Conservation (phyloP, 1,284 basidiomycete species). For the Moniliophthora roreri region DNA sequence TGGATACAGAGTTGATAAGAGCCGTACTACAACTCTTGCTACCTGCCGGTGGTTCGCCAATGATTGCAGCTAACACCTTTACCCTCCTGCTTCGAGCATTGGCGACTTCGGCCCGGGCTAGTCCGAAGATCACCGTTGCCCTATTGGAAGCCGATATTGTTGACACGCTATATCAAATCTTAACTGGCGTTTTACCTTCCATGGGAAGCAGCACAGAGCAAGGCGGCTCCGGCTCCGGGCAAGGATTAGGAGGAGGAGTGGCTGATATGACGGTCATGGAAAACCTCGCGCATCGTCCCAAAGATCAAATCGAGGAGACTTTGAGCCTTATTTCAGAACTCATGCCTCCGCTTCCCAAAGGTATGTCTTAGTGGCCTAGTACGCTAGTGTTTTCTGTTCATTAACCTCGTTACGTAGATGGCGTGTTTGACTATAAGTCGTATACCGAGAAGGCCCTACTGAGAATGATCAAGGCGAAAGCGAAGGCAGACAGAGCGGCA, state of each 20-base stretch:
- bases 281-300: conserved; percentile 93
- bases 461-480: conserved; percentile 72
- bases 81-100: conserved; percentile 86
- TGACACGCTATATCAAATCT: conserved; percentile 88
- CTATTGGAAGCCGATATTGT: conserved; percentile 90
- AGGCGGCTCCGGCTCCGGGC: conserved; percentile 59
- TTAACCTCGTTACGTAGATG: conserved; percentile 53
- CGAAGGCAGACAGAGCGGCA: conserved; percentile 72
- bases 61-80: conserved; percentile 84
- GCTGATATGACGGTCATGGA: conserved; percentile 98
- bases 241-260: conserved; percentile 80
- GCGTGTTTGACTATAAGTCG: conserved; percentile 88
- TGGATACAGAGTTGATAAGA: conserved; percentile 80
- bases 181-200: conserved; percentile 88
- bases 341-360: conserved; percentile 88
- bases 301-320: conserved; percentile 95
- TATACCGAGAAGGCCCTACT: conserved; percentile 87
- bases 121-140: conserved; percentile 82
- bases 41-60: conserved; percentile 83
- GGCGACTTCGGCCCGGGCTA: conserved; percentile 82
- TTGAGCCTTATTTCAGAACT: conserved; percentile 86
- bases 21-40: conserved; percentile 85
- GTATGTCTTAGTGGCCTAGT: conserved; percentile 39
- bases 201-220: conserved; percentile 58
- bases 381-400: conserved; percentile 8